Evolutionary conservation across 345 rosid genomes (phyloP).

Genomic region (Eucalyptus lansdowneana): DNA sequence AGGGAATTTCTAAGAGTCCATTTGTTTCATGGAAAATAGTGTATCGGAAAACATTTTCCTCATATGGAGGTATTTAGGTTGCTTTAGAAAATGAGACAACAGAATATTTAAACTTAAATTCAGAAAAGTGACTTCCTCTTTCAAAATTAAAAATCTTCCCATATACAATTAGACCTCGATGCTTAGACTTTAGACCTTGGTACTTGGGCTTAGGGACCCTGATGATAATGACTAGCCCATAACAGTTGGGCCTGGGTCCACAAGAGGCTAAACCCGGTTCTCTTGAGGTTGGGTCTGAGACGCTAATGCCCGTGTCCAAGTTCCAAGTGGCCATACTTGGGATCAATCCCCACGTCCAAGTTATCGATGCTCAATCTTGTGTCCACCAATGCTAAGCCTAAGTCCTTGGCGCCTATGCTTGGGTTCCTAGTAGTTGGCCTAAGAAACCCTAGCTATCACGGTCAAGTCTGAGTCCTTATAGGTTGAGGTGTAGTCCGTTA

Average conservation of each 20-base stretch:
- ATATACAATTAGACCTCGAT: background rate
- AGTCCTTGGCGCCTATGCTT: background rate
- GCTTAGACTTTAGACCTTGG: background rate
- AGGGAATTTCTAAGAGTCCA: background rate
- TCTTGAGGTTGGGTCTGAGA: background rate
- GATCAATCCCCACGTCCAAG: background rate
- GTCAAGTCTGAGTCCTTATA: background rate
- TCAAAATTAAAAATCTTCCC: background rate
- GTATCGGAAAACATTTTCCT: background rate
- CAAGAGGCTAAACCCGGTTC: background rate
- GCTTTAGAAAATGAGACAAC: background rate
- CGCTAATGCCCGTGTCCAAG: background rate
- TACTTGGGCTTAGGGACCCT: background rate
- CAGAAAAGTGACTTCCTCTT: background rate
- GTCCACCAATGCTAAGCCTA: accelerated
- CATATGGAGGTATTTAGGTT: background rate
- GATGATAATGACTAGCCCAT: background rate
- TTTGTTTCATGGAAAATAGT: background rate
- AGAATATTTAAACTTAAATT: background rate
- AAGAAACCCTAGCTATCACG: background rate
- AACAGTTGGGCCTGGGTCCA: background rate
- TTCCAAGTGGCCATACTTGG: background rate
- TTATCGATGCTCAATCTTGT: background rate
- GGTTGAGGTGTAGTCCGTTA: background rate
- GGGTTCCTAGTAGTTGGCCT: background rate